Conservation (phyloP, 2,329 filamentous ascomycete species). For the Cladophialophora exuberans region DNA sequence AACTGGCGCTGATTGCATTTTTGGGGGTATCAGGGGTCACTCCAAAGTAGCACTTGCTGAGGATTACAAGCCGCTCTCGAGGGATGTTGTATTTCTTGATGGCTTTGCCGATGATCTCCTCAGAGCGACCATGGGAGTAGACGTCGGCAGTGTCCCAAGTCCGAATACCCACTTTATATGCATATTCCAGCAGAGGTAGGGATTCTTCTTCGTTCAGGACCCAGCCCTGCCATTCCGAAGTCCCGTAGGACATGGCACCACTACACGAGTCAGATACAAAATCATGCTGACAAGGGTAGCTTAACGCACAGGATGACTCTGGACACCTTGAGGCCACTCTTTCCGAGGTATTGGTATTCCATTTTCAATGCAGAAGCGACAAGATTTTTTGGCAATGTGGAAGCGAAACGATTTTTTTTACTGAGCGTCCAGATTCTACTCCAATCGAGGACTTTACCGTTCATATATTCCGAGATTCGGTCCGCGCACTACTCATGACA, state of each 20-base stretch:
- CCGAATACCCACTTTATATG: conserved; percentile 34
- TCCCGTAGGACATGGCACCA: conserved; percentile 50
- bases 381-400: too few relatives aligned
- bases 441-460: not conserved
- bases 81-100: conserved; percentile 63
- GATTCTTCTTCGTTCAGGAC: conserved; percentile 32
- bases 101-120: conserved; percentile 55
- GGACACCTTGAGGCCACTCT: conserved; percentile 34
- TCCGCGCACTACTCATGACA: too few relatives aligned
- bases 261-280: conserved; percentile 6
- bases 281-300: not conserved
- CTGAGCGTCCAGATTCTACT: too few relatives aligned
- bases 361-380: conserved; percentile 46
- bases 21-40: conserved; percentile 36
- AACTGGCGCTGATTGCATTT: conserved; percentile 38
- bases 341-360: conserved; percentile 46
- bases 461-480: too few relatives aligned
- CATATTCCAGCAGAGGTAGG: conserved; percentile 34
- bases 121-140: conserved; percentile 34
- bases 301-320: conserved; percentile 29
- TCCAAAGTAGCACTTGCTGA: conserved; percentile 59
- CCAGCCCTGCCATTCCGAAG: conserved; percentile 36
- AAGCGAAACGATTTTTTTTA: not conserved
- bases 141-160: conserved; percentile 41
- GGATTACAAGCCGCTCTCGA: conserved; percentile 59